A percentile compares a stretch with the other conserved stretches of the same genome.
Evolutionary conservation across 164 flowering plant species (phyloP).

Genomic region (Piper betle): DNA sequence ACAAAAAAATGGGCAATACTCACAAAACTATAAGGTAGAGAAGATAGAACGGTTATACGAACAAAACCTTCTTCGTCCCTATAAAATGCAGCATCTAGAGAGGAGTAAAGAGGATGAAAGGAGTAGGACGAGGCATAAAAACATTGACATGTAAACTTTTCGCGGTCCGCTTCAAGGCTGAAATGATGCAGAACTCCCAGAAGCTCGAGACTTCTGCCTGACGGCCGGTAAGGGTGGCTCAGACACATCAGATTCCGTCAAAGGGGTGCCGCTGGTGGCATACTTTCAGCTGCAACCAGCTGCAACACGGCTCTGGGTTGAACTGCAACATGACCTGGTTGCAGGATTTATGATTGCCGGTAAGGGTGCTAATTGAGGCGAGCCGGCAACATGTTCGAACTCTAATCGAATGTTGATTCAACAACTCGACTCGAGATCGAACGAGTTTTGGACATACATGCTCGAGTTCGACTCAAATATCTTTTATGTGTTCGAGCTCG

Average conservation of each 20-base stretch:
- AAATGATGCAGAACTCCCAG: slow-evolving; percentile 13
- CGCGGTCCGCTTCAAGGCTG: slow-evolving; percentile 29
- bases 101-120: slow-evolving; percentile 17
- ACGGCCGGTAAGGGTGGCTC: slow-evolving; percentile 66
- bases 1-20: too few species aligned
- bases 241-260: slow-evolving; percentile 36
- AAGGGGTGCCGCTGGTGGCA: slow-evolving; percentile 66
- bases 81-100: neutral
- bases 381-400: too few species aligned
- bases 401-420: too few species aligned
- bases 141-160: slow-evolving; percentile 9
- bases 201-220: slow-evolving; percentile 4
- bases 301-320: slow-evolving; percentile 28
- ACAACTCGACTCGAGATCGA: too few species aligned
- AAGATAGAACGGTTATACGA: neutral
- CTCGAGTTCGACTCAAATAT: too few species aligned
- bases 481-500: too few species aligned
- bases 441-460: too few species aligned
- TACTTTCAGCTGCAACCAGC: neutral
- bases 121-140: slow-evolving; percentile 18
- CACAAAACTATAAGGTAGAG: neutral
- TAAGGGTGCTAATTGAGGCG: too few species aligned
- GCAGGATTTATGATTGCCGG: slow-evolving; percentile 40
- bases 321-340: too few species aligned
- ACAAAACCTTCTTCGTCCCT: neutral